A percentile compares a stretch with the other conserved stretches of the same genome.
phyloP scores from a whole-genome alignment of 129 eudicot genomes.

The Helianthus tuberosus region DNA sequence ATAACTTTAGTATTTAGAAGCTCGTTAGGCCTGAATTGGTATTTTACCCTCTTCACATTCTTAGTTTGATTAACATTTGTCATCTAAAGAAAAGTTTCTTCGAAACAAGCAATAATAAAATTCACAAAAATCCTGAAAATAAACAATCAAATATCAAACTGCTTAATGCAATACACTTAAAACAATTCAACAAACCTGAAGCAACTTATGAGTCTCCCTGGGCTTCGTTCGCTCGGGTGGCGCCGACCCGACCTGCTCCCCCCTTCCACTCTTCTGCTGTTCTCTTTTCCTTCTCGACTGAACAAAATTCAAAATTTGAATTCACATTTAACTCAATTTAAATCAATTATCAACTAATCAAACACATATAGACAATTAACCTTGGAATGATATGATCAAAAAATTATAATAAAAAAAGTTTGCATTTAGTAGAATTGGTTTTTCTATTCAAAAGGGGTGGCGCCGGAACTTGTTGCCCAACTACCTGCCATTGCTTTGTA shows the following conservation, averaged over 20 bases:
- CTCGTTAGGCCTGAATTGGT: background rate
- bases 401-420: no score
- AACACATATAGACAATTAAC: conserved; percentile 21
- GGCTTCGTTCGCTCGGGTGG: conserved; percentile 46
- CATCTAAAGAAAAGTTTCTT: background rate
- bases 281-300: conserved; percentile 65
- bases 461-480: no score
- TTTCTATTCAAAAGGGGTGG: no score
- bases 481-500: no score
- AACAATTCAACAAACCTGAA: conserved; percentile 56
- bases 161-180: background rate
- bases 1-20: background rate
- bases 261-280: conserved; percentile 39
- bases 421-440: no score
- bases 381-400: no score
- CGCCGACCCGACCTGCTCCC: conserved; percentile 25
- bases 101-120: background rate
- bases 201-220: conserved; percentile 83
- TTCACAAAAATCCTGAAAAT: background rate
- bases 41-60: background rate
- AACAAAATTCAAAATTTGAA: background rate
- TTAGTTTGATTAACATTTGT: background rate
- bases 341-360: background rate
- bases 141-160: background rate
- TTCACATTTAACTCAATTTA: background rate